Percentiles rank a stretch among this genome's conserved stretches.
These are phyloP conservation scores for Rubus parviflorus DNA, from an alignment of 306 rosid species.

Conservation along the genomic window DNA sequence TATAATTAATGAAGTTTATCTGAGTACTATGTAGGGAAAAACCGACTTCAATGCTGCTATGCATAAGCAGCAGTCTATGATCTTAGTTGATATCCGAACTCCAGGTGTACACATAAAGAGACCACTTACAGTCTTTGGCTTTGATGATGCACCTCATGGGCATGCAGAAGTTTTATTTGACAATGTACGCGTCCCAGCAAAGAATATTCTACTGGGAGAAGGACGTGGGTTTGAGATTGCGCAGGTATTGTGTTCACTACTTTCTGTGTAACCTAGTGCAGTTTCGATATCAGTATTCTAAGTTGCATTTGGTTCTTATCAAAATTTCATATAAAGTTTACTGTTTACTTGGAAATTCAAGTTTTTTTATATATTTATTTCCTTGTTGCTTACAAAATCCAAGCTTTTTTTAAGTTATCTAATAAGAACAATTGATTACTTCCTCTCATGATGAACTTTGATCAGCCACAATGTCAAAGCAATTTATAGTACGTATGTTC, in stretches of 20 bases:
- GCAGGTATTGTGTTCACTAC: constrained; percentile 52
- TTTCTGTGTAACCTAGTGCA: constrained; percentile 7
- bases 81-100: constrained; percentile 78
- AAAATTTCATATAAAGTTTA: neutral
- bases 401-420: neutral
- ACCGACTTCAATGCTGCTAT: constrained; percentile 76
- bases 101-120: constrained; percentile 83
- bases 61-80: constrained; percentile 97
- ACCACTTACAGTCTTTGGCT: constrained; percentile 85
- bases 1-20: constrained; percentile 25
- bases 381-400: neutral
- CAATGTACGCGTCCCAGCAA: constrained; percentile 72
- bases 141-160: constrained; percentile 98
- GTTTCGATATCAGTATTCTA: neutral
- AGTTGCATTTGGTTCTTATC: constrained; percentile 4
- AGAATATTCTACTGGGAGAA: constrained; percentile 82
- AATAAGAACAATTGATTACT: neutral
- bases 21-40: constrained; percentile 69
- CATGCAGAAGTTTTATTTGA: constrained; percentile 87
- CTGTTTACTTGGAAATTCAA: neutral
- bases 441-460: constrained; percentile 10
- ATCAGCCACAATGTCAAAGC: constrained; percentile 1
- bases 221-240: constrained; percentile 99
- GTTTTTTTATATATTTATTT: neutral
- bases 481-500: neutral